Base-by-base conservation (phyloP, 2,329 filamentous ascomycete genomes). In the Coniella vitis region DNA sequence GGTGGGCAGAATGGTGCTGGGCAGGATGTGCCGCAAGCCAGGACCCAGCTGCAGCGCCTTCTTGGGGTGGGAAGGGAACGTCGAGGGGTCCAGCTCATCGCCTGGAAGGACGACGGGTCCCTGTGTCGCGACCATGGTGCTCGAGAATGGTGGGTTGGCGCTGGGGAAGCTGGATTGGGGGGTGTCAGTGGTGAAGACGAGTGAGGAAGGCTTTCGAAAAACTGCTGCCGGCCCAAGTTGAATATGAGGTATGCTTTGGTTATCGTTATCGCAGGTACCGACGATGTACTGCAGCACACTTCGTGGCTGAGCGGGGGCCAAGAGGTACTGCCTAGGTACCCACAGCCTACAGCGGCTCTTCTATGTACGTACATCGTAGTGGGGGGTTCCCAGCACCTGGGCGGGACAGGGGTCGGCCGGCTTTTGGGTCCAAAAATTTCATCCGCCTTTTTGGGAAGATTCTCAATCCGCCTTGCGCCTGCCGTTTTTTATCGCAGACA, bases 11-110 rank as follows among this genome's bases (percentile, higher is more conserved):
- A 93, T 81, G 35, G 81, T 81, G 57, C 78, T 79, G n/a, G 87
- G 85, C 38, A 87, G 87, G 52, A 89, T 81, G 65, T 94, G 83
- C 53, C 86, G 85, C 49, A 96, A 75, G 48, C 90, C 90, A 14
- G 89, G 87, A 22, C 90, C 90, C 21, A 96, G 76, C 48, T 87
- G 87, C 55, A 95, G 73, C 35, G 88, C 80, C 54, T 80, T 73
- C 57, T 83, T 87, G 41, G 76, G 74, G 54, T 84, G 76, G 25
- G 78, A 78, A 2, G 88, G 87, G 34, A 95, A 75, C 32, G 78
- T 68, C 21, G 78, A 73, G 1, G 77, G 65, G 51, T 87, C 79
- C 39, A 96, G 76, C 29, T 70, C 62, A 58, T 96, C 90, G 56
- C 93, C 90, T 0, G 93, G 93, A 7, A 97, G 79, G 53, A 96